Evolutionary conservation across 306 rosid genomes (phyloP).

Genomic region (Mimosa pudica): DNA sequence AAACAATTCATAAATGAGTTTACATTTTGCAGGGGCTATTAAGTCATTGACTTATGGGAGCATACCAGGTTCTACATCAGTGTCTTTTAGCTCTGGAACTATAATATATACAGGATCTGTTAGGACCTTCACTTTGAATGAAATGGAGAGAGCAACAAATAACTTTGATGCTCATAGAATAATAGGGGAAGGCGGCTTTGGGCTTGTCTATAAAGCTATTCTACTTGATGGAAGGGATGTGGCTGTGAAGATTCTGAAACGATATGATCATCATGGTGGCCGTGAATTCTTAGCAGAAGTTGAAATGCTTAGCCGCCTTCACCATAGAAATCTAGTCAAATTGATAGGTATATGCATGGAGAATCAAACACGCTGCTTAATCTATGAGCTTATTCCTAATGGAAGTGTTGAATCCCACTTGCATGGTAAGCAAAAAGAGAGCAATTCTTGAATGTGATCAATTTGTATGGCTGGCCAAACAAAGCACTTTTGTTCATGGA

Average conservation of each 20-base stretch:
- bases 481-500: neutral
- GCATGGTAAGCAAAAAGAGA: slow-evolving; percentile 58
- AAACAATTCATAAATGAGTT: neutral
- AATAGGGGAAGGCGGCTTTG: slow-evolving; percentile 99
- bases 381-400: slow-evolving; percentile 92
- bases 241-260: slow-evolving; percentile 91
- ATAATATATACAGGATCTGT: slow-evolving; percentile 75
- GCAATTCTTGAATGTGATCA: slow-evolving; percentile 26
- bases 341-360: slow-evolving; percentile 87
- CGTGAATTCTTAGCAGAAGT: slow-evolving; percentile 98
- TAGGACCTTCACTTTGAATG: slow-evolving; percentile 70
- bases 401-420: slow-evolving; percentile 96
- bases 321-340: slow-evolving; percentile 90
- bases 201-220: slow-evolving; percentile 77
- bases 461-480: too few relatives aligned
- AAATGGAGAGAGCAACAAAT: slow-evolving; percentile 77
- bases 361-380: slow-evolving; percentile 75
- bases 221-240: slow-evolving; percentile 82
- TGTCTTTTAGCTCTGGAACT: slow-evolving; percentile 57
- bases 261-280: slow-evolving; percentile 80
- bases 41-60: slow-evolving; percentile 44
- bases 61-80: slow-evolving; percentile 54
- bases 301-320: slow-evolving; percentile 96
- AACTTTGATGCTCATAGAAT: slow-evolving; percentile 74
- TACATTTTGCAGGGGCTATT: slow-evolving; percentile 46